Evolutionary conservation across 2,329 filamentous ascomycete species (phyloP).

Genomic region (Chaetomium strumarium): DNA sequence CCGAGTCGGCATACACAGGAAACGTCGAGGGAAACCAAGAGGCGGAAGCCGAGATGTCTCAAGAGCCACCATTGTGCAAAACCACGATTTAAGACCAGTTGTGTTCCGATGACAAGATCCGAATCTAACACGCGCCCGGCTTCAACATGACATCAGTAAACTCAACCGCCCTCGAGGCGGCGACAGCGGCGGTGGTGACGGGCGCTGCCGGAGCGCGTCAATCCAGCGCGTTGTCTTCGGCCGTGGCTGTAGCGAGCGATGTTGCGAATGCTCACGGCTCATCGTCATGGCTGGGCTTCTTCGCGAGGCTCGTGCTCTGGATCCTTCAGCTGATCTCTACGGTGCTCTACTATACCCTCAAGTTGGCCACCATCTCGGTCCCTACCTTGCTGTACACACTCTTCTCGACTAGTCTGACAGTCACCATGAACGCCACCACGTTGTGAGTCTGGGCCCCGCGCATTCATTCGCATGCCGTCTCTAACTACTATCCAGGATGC

Average conservation of each 20-base stretch:
- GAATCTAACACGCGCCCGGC: neutral
- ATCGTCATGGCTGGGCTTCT: conserved; percentile 52
- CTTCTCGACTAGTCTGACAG: conserved; percentile 87
- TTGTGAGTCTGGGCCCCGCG: conserved; percentile 51
- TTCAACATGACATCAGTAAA: conserved; percentile 20
- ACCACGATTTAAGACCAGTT: neutral
- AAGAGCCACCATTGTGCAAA: neutral
- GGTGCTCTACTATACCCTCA: conserved; percentile 71
- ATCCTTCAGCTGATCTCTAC: conserved; percentile 51
- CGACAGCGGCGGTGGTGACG: conserved; percentile 22
- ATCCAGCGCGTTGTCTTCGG: conserved; percentile 31
- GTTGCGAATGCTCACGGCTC: conserved; percentile 35
- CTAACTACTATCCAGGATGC: conserved; percentile 45
- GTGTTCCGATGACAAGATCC: neutral
- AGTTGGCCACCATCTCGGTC: conserved; percentile 79
- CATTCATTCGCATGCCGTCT: neutral
- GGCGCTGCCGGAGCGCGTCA: conserved; percentile 24
- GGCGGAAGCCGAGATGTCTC: neutral
- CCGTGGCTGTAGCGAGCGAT: conserved; percentile 34
- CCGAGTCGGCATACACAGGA: neutral
- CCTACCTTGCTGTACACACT: conserved; percentile 85
- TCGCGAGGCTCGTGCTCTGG: conserved; percentile 50
- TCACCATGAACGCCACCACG: conserved; percentile 98
- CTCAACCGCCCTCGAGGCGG: conserved; percentile 14
- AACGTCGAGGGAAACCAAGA: neutral